Evolutionary conservation across 805 yeast genomes (phyloP).

Genomic region (Torulaspora franciscae): DNA sequence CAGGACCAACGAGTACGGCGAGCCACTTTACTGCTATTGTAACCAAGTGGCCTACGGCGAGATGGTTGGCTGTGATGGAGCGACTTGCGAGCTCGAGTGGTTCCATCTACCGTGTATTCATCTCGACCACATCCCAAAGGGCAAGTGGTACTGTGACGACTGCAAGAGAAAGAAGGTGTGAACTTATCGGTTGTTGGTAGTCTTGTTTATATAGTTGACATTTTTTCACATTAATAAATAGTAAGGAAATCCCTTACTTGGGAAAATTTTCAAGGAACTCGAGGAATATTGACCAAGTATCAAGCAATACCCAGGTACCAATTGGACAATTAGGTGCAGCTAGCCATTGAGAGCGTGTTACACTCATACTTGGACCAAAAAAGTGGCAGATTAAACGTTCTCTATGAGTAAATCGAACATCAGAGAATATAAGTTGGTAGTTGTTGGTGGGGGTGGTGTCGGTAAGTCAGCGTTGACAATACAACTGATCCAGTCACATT

Average conservation of each 20-base stretch:
- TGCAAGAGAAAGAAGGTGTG: slow-evolving; percentile 37
- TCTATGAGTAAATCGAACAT: slow-evolving; percentile 35
- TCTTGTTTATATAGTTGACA: neutral
- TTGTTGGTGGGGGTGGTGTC: slow-evolving; percentile 98
- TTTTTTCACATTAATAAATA: neutral
- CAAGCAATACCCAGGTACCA: neutral
- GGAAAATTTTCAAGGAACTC: neutral
- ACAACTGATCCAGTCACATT: slow-evolving; percentile 89
- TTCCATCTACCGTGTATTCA: slow-evolving; percentile 93
- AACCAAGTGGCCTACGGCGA: slow-evolving; percentile 96
- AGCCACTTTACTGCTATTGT: slow-evolving; percentile 92
- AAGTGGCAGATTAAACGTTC: slow-evolving; percentile 10
- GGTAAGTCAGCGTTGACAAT: slow-evolving; percentile 96
- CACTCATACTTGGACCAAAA: neutral
- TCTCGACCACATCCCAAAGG: slow-evolving; percentile 76
- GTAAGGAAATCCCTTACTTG: neutral
- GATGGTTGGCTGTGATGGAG: slow-evolving; percentile 98
- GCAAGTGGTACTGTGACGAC: slow-evolving; percentile 76
- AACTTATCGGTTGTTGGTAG: neutral
- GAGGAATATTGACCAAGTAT: neutral
- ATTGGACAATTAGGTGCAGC: neutral
- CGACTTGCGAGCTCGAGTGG: slow-evolving; percentile 89
- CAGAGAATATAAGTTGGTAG: slow-evolving; percentile 86
- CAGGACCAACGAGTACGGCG: slow-evolving; percentile 41
- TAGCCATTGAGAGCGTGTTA: neutral